Conservation (phyloP, 495 filamentous ascomycete species). For the Penicillium ochrochloron region DNA sequence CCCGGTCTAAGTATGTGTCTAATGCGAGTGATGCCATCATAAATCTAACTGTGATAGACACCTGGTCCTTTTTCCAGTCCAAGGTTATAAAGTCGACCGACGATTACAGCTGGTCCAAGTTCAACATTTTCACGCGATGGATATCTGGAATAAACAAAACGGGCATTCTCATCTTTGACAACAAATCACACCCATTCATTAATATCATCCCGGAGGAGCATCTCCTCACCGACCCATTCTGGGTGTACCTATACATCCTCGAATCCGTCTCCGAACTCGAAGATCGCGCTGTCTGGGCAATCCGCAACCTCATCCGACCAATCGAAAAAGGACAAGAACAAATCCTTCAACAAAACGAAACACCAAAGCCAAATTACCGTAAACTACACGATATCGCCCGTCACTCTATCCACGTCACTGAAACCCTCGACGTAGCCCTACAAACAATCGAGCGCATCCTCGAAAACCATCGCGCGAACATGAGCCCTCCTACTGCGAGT, state of each 20-base stretch:
- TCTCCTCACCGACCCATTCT: slow-evolving; percentile 28
- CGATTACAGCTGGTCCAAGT: slow-evolving; percentile 37
- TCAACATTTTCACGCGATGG: slow-evolving; percentile 43
- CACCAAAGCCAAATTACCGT: slow-evolving; percentile 39
- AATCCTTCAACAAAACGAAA: background rate
- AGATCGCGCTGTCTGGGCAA: slow-evolving; percentile 34
- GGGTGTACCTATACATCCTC: slow-evolving; percentile 25
- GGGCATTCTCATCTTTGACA: slow-evolving; percentile 41
- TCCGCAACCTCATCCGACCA: slow-evolving; percentile 28
- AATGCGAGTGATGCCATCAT: background rate
- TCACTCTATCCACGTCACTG: slow-evolving; percentile 53
- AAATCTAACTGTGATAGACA: slow-evolving; percentile 5
- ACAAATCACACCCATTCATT: background rate
- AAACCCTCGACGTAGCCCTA: slow-evolving; percentile 45
- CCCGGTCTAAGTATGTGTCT: slow-evolving; percentile 10
- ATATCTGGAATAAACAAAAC: slow-evolving; percentile 28
- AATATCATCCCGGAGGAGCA: background rate
- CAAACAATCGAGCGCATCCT: slow-evolving; percentile 43
- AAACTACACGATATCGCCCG: slow-evolving; percentile 52
- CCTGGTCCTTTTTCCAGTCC: slow-evolving; percentile 11
- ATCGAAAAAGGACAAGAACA: slow-evolving; percentile 26
- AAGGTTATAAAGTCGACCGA: background rate
- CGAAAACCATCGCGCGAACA: slow-evolving; percentile 30
- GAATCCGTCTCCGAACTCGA: slow-evolving; percentile 24
- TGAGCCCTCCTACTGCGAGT: background rate